These are phyloP conservation scores for Calonectria leucothoes DNA, from an alignment of 2,329 filamentous ascomycete species.

Conservation along the genomic window DNA sequence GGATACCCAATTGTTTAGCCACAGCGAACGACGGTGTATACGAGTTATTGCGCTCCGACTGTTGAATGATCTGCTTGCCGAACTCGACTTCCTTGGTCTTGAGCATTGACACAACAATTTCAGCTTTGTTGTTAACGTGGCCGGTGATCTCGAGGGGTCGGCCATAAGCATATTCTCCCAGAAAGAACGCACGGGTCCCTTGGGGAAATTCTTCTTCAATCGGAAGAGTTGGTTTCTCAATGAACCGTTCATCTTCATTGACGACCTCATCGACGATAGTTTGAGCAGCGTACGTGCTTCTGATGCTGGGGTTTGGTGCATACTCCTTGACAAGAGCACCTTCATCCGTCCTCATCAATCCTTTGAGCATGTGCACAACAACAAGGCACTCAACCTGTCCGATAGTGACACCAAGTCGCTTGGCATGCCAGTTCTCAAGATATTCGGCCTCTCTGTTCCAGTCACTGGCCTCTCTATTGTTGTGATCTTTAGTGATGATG, in stretches of 20 bases:
- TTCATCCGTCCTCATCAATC: slow-evolving; percentile 88
- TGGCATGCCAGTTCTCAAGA: slow-evolving; percentile 90
- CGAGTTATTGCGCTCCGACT: slow-evolving; percentile 76
- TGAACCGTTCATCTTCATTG: slow-evolving; percentile 92
- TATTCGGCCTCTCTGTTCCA: slow-evolving; percentile 86
- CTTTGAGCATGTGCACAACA: slow-evolving; percentile 93
- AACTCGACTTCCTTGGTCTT: slow-evolving; percentile 85
- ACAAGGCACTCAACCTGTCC: slow-evolving; percentile 89
- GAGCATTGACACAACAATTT: slow-evolving; percentile 80
- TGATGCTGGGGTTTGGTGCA: slow-evolving; percentile 83
- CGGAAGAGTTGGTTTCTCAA: slow-evolving; percentile 88
- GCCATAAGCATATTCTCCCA: slow-evolving; percentile 94
- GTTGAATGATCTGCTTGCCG: slow-evolving; percentile 76
- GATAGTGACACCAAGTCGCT: slow-evolving; percentile 88
- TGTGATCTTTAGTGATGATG: slow-evolving; percentile 77
- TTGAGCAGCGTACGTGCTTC: slow-evolving; percentile 92
- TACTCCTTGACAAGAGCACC: slow-evolving; percentile 95
- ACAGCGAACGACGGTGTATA: slow-evolving; percentile 93
- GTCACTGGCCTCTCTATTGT: slow-evolving; percentile 79
- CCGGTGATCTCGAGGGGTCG: slow-evolving; percentile 85
- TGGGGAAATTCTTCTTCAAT: slow-evolving; percentile 92
- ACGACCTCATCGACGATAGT: slow-evolving; percentile 89
- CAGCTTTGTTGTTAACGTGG: slow-evolving; percentile 79
- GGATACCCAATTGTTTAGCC: slow-evolving; percentile 82
- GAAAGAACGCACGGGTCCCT: slow-evolving; percentile 87